Evolutionary conservation across 225 moss, liverwort and hornwort species (phyloP).

Genomic region (Rhytidiadelphus loreus): DNA sequence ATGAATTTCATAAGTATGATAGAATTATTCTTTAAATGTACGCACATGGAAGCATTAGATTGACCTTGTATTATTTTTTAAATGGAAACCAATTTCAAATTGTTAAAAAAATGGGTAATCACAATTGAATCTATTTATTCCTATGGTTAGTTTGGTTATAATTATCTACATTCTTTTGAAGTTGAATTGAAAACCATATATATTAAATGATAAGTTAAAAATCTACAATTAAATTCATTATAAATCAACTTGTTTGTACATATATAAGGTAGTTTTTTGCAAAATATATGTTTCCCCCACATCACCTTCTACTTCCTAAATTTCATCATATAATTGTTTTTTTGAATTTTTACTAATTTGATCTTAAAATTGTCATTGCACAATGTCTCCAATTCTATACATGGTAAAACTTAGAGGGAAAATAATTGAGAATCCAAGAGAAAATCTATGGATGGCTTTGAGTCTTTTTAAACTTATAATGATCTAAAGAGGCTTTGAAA

Average conservation of each 20-base stretch:
- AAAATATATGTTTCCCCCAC: fast-evolving
- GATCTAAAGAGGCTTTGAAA: not conserved
- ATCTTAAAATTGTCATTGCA: not conserved
- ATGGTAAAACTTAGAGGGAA: fast-evolving
- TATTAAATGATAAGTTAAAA: not conserved
- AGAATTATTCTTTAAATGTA: too few relatives aligned
- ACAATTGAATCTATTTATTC: fast-evolving
- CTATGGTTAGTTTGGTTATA: too few relatives aligned
- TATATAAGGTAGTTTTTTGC: not conserved
- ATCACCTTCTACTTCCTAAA: not conserved
- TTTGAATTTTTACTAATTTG: not conserved
- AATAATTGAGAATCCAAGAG: not conserved
- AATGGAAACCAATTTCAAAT: not conserved
- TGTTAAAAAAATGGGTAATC: not conserved
- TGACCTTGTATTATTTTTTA: not conserved
- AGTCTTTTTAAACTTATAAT: not conserved
- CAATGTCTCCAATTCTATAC: not conserved
- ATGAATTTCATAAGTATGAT: not conserved
- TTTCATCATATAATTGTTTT: not conserved
- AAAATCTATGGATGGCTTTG: not conserved
- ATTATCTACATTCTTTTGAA: fast-evolving
- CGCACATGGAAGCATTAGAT: fast-evolving
- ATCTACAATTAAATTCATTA: not conserved
- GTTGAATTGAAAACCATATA: not conserved
- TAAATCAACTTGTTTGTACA: not conserved